Evolutionary conservation across 1,139 yeast genomes (phyloP).

Genomic region (Geotrichum fermentans): DNA sequence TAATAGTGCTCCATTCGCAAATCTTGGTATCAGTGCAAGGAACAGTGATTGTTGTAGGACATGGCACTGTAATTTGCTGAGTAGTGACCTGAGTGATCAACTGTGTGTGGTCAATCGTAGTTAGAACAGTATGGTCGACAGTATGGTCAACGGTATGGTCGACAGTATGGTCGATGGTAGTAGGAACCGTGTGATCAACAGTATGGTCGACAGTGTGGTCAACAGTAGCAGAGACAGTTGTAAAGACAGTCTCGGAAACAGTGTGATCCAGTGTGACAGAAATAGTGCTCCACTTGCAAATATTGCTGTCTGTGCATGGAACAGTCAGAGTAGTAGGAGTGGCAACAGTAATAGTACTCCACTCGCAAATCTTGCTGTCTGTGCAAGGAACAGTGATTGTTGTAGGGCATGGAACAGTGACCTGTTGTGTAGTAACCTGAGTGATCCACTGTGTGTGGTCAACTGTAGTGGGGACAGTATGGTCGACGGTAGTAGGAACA

Average conservation of each 20-base stretch:
- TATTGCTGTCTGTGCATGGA: slow-evolving; percentile 6
- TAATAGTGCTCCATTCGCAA: slow-evolving; percentile 9
- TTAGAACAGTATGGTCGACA: not conserved
- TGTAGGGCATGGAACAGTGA: slow-evolving; percentile 6
- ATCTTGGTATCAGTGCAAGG: slow-evolving; percentile 8
- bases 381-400: slow-evolving; percentile 14
- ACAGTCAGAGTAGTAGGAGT: slow-evolving; percentile 4
- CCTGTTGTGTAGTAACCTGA: not conserved
- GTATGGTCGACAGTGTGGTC: not conserved
- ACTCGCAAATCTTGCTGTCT: slow-evolving; percentile 5
- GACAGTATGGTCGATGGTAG: not conserved
- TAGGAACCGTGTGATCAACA: not conserved
- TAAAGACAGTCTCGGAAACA: not conserved
- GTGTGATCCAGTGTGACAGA: not conserved
- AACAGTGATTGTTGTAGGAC: slow-evolving; percentile 9
- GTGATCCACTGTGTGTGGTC: not conserved
- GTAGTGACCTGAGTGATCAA: slow-evolving; percentile 11
- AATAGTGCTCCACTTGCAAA: slow-evolving; percentile 4
- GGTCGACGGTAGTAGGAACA: slow-evolving; percentile 1
- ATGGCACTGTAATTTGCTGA: slow-evolving; percentile 8
- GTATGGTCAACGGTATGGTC: not conserved
- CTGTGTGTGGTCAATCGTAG: slow-evolving; percentile 6
- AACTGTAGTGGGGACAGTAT: not conserved
- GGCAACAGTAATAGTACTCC: slow-evolving; percentile 6
- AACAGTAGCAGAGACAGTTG: slow-evolving; percentile 9